Conservation (phyloP, 2,329 filamentous ascomycete genomes). For the Botrytis pseudocinerea region DNA sequence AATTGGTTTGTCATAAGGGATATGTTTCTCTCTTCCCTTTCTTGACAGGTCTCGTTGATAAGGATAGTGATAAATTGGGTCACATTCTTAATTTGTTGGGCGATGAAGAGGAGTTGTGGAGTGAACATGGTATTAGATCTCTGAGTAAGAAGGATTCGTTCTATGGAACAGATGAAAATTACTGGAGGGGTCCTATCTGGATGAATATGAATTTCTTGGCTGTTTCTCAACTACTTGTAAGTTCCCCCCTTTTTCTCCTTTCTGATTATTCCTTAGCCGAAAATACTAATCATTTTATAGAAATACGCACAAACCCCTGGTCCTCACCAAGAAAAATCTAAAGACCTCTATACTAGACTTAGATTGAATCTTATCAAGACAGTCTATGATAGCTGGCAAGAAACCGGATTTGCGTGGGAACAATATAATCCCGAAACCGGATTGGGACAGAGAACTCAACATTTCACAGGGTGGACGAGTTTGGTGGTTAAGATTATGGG, state of each 20-base stretch:
- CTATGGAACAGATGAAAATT: conserved; percentile 92
- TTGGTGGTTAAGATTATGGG: conserved; percentile 96
- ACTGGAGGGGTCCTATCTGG: conserved; percentile 95
- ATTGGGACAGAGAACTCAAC: conserved; percentile 89
- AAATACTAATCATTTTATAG: conserved; percentile 42
- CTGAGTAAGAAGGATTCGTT: conserved; percentile 79
- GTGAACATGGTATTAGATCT: conserved; percentile 82
- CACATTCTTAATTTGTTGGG: conserved; percentile 74
- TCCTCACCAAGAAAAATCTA: conserved; percentile 67
- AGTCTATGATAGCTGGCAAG: conserved; percentile 82
- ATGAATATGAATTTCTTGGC: conserved; percentile 95
- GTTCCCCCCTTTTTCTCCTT: conserved; percentile 41
- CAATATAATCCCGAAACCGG: conserved; percentile 96
- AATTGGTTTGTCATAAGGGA: conserved; percentile 91
- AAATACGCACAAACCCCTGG: conserved; percentile 59
- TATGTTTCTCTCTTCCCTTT: conserved; percentile 95
- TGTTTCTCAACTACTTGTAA: conserved; percentile 73
- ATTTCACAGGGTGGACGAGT: conserved; percentile 99
- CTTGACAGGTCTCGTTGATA: conserved; percentile 74
- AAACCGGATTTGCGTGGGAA: conserved; percentile 97
- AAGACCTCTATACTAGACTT: conserved; percentile 72
- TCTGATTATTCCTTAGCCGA: neutral
- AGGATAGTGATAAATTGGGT: conserved; percentile 72
- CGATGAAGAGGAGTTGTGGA: conserved; percentile 87
- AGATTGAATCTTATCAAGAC: conserved; percentile 85